Percentiles rank a stretch among this genome's conserved stretches.
Evolutionary conservation across 2,329 filamentous ascomycete genomes (phyloP).

Genomic region (Colletotrichum spaethianum): DNA sequence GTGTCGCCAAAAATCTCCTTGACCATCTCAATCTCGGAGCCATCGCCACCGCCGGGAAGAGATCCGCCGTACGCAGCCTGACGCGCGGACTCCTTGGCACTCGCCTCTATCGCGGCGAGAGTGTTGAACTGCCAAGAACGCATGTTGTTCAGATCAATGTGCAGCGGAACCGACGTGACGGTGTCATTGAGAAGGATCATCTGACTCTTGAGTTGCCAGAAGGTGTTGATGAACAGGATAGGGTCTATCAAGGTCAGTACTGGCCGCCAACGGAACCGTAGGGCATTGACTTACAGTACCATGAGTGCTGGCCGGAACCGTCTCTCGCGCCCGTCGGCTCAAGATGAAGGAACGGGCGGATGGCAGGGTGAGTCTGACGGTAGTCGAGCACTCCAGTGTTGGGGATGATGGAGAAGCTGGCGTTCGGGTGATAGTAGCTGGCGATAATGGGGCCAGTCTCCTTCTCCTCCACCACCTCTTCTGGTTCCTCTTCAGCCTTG

Average conservation of each 20-base stretch:
- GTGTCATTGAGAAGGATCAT: constrained; percentile 95
- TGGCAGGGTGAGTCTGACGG: constrained; percentile 77
- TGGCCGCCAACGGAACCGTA: background rate
- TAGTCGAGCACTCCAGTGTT: constrained; percentile 81
- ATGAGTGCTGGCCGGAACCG: constrained; percentile 86
- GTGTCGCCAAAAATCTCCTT: constrained; percentile 96
- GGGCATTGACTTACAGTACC: constrained; percentile 75
- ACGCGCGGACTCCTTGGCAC: constrained; percentile 85
- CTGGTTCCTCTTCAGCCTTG: constrained; percentile 61
- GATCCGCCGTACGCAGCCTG: constrained; percentile 82
- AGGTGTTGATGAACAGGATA: constrained; percentile 92
- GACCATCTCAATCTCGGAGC: constrained; percentile 95
- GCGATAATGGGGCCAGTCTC: constrained; percentile 78
- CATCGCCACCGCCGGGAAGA: constrained; percentile 85
- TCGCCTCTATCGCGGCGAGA: constrained; percentile 87
- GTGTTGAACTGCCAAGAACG: constrained; percentile 91
- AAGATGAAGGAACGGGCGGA: constrained; percentile 83
- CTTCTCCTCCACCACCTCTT: constrained; percentile 67
- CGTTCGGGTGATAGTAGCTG: constrained; percentile 96
- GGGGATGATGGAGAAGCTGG: constrained; percentile 89
- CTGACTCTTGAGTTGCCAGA: constrained; percentile 94
- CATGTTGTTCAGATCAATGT: constrained; percentile 86
- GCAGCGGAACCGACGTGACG: constrained; percentile 84
- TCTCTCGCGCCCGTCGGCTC: constrained; percentile 88
- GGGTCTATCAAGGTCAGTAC: constrained; percentile 66